Conservation (phyloP, 306 rosid species). For the Rubus parviflorus region DNA sequence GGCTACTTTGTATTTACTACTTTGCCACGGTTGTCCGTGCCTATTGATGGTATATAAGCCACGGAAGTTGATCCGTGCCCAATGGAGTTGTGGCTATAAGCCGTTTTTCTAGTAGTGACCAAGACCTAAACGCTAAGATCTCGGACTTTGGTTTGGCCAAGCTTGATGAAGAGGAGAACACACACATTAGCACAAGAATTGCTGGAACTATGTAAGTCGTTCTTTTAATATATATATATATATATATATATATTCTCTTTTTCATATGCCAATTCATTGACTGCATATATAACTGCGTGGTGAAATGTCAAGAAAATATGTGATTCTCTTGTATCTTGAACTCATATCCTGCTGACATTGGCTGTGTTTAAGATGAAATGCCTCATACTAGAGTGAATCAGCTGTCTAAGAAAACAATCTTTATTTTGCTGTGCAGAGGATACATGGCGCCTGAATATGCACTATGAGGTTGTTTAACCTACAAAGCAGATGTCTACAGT, state of each 20-base stretch:
- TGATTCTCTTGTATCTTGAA: not conserved
- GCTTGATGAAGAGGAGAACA: conserved; percentile 52
- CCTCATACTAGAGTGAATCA: not conserved
- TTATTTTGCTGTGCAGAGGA: not conserved
- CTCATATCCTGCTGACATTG: not conserved
- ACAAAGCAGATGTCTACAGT: conserved; percentile 27
- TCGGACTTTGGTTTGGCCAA: conserved; percentile 68
- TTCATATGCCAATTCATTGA: no score
- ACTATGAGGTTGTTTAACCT: conserved; percentile 20
- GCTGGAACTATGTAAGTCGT: conserved; percentile 53
- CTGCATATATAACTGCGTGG: not conserved
- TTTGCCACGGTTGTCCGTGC: no score
- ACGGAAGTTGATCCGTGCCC: no score
- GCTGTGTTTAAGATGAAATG: not conserved
- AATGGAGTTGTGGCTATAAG: no score
- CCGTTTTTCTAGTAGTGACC: conserved; percentile 9
- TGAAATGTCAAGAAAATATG: not conserved
- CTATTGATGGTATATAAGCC: no score
- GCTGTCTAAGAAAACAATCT: not conserved
- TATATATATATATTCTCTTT: no score
- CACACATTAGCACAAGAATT: conserved; percentile 52
- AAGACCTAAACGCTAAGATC: conserved; percentile 52
- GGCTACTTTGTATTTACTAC: no score
- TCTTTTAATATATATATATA: no score
- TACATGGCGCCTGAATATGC: conserved; percentile 31